A percentile compares a stretch with the other conserved stretches of the same genome.
Evolutionary conservation across 2,329 filamentous ascomycete species (phyloP).

Genomic region (Elsinoe australis): DNA sequence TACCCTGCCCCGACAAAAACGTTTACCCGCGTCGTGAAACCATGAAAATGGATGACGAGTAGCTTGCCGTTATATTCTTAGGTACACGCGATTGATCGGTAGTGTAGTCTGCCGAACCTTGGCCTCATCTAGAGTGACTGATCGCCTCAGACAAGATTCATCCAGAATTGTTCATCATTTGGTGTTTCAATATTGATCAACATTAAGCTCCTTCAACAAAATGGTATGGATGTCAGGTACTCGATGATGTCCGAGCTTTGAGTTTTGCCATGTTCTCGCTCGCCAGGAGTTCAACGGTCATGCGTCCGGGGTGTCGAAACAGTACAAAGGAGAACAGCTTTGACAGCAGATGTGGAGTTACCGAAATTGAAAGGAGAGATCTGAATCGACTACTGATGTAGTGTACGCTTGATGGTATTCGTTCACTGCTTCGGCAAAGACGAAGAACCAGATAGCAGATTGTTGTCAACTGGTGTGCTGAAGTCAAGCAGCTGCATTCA

Average conservation of each 20-base stretch:
- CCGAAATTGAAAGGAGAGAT: constrained; percentile 12
- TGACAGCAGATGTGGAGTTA: background rate
- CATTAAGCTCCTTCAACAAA: background rate
- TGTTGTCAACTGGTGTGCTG: background rate
- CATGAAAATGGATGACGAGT: constrained; percentile 5
- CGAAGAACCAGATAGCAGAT: too few species aligned
- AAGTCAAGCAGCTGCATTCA: too few species aligned
- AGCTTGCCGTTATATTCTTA: constrained; percentile 5
- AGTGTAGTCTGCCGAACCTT: background rate
- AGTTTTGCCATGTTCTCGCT: constrained; percentile 5
- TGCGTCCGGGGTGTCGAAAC: constrained; percentile 5
- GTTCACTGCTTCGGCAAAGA: too few species aligned
- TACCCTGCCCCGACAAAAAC: background rate
- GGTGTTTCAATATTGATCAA: constrained; percentile 2
- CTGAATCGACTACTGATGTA: background rate
- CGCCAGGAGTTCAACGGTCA: constrained; percentile 12
- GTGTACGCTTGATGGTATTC: background rate
- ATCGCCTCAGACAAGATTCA: constrained; percentile 3
- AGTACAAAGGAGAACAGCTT: background rate
- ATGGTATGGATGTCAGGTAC: background rate
- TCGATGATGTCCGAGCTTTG: constrained; percentile 1
- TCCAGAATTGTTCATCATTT: background rate
- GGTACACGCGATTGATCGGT: constrained; percentile 2
- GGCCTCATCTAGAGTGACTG: background rate
- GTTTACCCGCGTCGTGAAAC: constrained; percentile 2